Conservation (phyloP, 352 stramenopile species). For the Aphanomyces cochlioides region DNA sequence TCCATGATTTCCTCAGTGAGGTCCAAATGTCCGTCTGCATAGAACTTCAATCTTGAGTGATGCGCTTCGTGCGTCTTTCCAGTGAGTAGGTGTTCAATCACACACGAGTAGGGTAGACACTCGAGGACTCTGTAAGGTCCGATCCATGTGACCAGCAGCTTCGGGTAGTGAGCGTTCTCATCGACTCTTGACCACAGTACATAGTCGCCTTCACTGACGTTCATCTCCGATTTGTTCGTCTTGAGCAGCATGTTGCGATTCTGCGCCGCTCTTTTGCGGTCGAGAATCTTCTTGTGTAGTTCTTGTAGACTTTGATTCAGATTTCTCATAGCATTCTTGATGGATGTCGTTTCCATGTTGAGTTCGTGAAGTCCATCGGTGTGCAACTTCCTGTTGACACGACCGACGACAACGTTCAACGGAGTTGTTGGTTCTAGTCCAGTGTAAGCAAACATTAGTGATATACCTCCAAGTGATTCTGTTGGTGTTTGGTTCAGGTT, state of each 20-base stretch:
- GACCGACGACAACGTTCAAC: conserved; percentile 15
- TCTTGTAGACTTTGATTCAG: conserved; percentile 4
- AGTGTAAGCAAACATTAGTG: conserved; percentile 35
- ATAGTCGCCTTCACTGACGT: conserved; percentile 37
- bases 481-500: conserved; percentile 38
- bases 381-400: neutral
- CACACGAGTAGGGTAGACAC: conserved; percentile 33
- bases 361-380: neutral
- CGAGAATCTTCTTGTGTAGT: conserved; percentile 27
- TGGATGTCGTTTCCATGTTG: neutral
- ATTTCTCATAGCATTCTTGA: neutral
- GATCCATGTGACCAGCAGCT: conserved; percentile 40
- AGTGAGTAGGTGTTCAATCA: conserved; percentile 32
- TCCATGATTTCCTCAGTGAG: conserved; percentile 19
- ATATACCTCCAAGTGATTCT: conserved; percentile 23
- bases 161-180: conserved; percentile 33
- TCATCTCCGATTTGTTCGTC: conserved; percentile 7
- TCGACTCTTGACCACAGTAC: conserved; percentile 40
- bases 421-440: conserved; percentile 24
- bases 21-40: conserved; percentile 1
- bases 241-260: conserved; percentile 13
- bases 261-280: conserved; percentile 24
- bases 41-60: conserved; percentile 38
- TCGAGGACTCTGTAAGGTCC: conserved; percentile 35
- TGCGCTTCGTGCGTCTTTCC: conserved; percentile 34